Evolutionary conservation across 805 yeast species (phyloP), one percentile per base, ranked within the genome.

Genomic region (Diddensiella caesifluorescens): DNA sequence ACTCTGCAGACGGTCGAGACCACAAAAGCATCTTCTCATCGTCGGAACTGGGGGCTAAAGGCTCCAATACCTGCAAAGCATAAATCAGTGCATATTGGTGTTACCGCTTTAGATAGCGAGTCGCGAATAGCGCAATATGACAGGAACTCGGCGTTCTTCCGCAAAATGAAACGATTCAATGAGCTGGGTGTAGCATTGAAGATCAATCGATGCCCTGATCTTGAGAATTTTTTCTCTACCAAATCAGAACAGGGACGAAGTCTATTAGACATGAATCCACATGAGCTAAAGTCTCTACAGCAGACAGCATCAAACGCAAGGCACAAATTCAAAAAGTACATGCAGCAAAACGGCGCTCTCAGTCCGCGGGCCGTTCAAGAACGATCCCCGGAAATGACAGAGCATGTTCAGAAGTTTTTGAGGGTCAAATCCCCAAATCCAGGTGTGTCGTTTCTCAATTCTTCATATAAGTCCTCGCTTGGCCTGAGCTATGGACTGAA

Each of bases 41-140:
- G 64, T 22, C 49, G 55, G n/a, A 50, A 62, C 51, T 62, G 64
- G 63, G 66, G 66, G n/a, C 55, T 62, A 26, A 62, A 62, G 48
- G 40, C 55, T 21, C 46, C 49, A 31, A 48, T 56, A 29, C 61
- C 61, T 10, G 25, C 39, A 6, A 54, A 51, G 35, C 59, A 61
- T 27, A 44, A 47, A 27, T 42, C 59, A 2, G 47, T 50, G 10
- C 46, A 50, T 15, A 42, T 62, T 22, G 49, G 50, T 22, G 54
- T 58, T 16, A 34, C 41, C 15, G 49, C 47, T 22, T 41, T 61
- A 35, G 64, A 61, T 33, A 56, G 52, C 39, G 47, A 46, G 10
- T 47, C 47, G 12, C 52, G 59, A n/a, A 45, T 59, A 25, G 56
- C 60, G 23, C 60, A 57, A 15, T 55, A 50, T 22, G 56, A 54